These are phyloP conservation scores for Trifolium fragiferum DNA, from an alignment of 306 rosid species.

Conservation along the genomic window DNA sequence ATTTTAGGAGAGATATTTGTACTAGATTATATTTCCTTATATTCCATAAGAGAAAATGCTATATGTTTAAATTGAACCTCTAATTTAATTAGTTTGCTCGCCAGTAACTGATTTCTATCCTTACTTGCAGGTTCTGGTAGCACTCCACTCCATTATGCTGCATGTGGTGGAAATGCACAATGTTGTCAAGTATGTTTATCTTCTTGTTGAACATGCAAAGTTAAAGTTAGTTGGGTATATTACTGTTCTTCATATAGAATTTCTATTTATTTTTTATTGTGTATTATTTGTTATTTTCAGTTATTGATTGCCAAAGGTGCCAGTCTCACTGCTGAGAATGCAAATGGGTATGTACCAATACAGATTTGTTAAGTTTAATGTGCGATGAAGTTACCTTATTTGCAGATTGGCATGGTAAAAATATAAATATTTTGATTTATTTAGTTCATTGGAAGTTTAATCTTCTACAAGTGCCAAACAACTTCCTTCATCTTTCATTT, in stretches of 20 bases:
- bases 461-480: constrained; percentile 23
- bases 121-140: constrained; percentile 85
- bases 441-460: constrained; percentile 13
- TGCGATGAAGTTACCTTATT: constrained; percentile 25
- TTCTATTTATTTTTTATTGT: constrained; percentile 34
- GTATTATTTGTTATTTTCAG: constrained; percentile 56
- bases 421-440: constrained; percentile 25
- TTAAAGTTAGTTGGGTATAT: constrained; percentile 1
- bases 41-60: constrained; percentile 8
- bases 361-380: constrained; percentile 35
- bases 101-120: constrained; percentile 29
- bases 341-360: constrained; percentile 68
- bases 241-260: constrained; percentile 40
- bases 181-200: constrained; percentile 77
- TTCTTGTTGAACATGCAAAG: background rate
- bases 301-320: constrained; percentile 85
- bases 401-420: constrained; percentile 4
- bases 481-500: background rate
- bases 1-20: background rate
- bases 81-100: constrained; percentile 20
- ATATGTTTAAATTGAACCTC: constrained; percentile 3
- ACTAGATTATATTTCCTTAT: constrained; percentile 23
- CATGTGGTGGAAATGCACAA: constrained; percentile 96
- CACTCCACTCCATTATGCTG: constrained; percentile 96
- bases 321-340: constrained; percentile 75